phyloP scores from a whole-genome alignment of 2,329 filamentous ascomycete genomes.

The Aspergillus jensenii region DNA sequence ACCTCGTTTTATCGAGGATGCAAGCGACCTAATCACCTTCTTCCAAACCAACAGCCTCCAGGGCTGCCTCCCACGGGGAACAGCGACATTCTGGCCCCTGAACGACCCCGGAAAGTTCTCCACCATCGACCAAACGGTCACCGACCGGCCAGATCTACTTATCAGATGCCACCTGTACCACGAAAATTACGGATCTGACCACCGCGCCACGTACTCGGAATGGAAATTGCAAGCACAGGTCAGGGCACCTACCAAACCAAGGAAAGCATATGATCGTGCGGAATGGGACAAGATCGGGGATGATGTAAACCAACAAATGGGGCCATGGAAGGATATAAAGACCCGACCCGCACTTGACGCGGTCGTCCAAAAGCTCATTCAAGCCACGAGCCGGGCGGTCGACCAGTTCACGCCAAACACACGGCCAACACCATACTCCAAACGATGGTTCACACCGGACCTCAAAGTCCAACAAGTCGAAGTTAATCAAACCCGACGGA shows the following conservation, averaged over 20 bases:
- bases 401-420: no score
- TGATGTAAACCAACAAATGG: no score
- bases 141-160: slow-evolving; percentile 11
- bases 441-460: slow-evolving; percentile 25
- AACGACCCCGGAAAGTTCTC: slow-evolving; percentile 6
- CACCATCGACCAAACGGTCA: slow-evolving; percentile 18
- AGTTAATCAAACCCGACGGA: slow-evolving; percentile 21
- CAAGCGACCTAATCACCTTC: slow-evolving; percentile 18
- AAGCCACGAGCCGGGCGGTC: no score
- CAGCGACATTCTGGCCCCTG: slow-evolving; percentile 5
- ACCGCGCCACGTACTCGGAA: slow-evolving; percentile 23
- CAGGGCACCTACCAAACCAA: slow-evolving; percentile 4
- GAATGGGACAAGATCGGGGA: no score
- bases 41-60: slow-evolving; percentile 15
- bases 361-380: no score
- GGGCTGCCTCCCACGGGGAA: slow-evolving; percentile 11
- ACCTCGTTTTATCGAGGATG: not conserved
- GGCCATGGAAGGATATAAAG: no score
- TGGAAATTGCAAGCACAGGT: slow-evolving; percentile 13
- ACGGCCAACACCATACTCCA: slow-evolving; percentile 20
- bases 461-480: slow-evolving; percentile 23
- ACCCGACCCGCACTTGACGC: no score
- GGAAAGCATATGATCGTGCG: slow-evolving; percentile 14
- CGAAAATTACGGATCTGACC: slow-evolving; percentile 24
- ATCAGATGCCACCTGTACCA: slow-evolving; percentile 24